These are phyloP conservation scores for Grosmannia serpens DNA, from an alignment of 2,329 filamentous ascomycete genomes.

Conservation along the genomic window DNA sequence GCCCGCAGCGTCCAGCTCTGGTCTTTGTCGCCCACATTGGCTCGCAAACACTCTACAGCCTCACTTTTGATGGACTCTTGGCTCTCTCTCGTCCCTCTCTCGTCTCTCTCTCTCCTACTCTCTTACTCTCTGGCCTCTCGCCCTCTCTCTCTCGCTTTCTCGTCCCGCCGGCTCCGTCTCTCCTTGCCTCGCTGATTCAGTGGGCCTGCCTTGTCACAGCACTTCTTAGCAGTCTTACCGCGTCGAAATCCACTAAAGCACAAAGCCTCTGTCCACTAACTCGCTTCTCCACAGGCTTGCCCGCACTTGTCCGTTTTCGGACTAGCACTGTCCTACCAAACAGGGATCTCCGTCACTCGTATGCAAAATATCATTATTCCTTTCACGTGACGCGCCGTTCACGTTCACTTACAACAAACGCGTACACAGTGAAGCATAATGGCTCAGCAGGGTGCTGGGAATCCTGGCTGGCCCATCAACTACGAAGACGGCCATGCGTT, in stretches of 20 bases:
- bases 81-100: background rate
- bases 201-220: background rate
- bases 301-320: background rate
- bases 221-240: background rate
- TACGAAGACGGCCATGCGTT: constrained; percentile 8
- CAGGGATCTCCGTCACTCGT: background rate
- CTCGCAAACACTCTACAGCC: background rate
- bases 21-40: background rate
- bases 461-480: constrained; percentile 8
- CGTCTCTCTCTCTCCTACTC: background rate
- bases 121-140: background rate
- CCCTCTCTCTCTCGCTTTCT: background rate
- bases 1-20: background rate
- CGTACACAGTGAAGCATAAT: constrained; percentile 1
- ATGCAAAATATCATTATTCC: background rate
- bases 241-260: background rate
- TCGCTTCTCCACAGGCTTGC: background rate
- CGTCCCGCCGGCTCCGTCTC: background rate
- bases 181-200: background rate
- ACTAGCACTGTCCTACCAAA: background rate
- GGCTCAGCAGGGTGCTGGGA: constrained; percentile 12
- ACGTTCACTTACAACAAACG: background rate
- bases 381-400: background rate
- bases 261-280: background rate
- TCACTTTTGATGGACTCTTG: too few relatives aligned